phyloP scores from a whole-genome alignment of 2,329 filamentous ascomycete genomes.

The Aspergillus aculeatus region DNA sequence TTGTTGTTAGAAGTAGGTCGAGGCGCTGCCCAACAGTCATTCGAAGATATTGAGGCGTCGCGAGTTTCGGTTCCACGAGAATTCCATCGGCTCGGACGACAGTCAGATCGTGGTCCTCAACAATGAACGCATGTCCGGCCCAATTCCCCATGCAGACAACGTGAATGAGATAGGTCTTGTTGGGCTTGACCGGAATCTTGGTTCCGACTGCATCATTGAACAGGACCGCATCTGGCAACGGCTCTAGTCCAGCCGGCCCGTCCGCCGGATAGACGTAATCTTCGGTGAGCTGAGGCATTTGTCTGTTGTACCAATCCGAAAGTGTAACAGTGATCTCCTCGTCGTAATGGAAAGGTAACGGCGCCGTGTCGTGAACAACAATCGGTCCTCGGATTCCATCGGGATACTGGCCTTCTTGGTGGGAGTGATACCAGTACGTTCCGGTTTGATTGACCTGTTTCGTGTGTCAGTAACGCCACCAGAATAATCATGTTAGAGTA shows the following conservation, averaged over 20 bases:
- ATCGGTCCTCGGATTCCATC: constrained; percentile 66
- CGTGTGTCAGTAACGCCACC: background rate
- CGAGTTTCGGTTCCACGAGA: constrained; percentile 31
- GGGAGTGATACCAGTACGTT: constrained; percentile 79
- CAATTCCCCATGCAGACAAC: constrained; percentile 74
- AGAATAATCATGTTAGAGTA: background rate
- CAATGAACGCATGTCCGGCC: constrained; percentile 49
- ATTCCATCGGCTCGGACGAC: constrained; percentile 41
- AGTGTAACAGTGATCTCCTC: constrained; percentile 65
- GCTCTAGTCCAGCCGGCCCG: constrained; percentile 55
- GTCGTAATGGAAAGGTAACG: constrained; percentile 62
- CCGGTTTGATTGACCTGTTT: constrained; percentile 61
- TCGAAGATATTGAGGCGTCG: constrained; percentile 63
- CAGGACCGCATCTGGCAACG: constrained; percentile 66
- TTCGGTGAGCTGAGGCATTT: constrained; percentile 51
- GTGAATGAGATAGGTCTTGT: constrained; percentile 71
- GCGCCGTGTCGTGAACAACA: constrained; percentile 60
- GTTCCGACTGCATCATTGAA: constrained; percentile 69
- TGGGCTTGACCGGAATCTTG: constrained; percentile 59
- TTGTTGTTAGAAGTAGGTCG: constrained; percentile 58
- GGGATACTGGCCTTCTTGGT: constrained; percentile 66
- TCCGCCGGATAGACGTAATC: constrained; percentile 39
- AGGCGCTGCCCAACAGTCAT: constrained; percentile 66
- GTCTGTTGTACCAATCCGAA: constrained; percentile 69
- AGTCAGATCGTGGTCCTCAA: constrained; percentile 45